These are phyloP conservation scores for Multifurca ochricompacta DNA, from an alignment of 768 basidiomycete genomes.

Conservation along the genomic window DNA sequence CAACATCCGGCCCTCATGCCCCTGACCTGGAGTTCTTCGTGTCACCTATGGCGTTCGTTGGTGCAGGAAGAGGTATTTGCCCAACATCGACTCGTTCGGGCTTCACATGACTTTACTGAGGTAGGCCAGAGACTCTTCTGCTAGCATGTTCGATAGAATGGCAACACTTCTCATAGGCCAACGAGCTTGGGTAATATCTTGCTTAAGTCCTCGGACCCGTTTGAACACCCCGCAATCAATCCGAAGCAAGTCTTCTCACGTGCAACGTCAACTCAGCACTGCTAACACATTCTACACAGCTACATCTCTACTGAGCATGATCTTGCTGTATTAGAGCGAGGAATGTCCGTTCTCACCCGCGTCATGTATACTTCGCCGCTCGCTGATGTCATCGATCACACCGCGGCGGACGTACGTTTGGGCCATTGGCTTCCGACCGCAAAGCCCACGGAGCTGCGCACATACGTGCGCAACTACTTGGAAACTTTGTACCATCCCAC, in stretches of 20 bases:
- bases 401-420: constrained; percentile 26
- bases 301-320: constrained; percentile 39
- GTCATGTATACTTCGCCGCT: constrained; percentile 35
- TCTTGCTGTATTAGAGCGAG: constrained; percentile 33
- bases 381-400: constrained; percentile 30
- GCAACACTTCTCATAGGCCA: constrained; percentile 28
- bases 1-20: constrained; percentile 28
- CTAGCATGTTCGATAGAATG: not conserved
- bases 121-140: constrained; percentile 19
- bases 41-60: constrained; percentile 24
- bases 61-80: constrained; percentile 17
- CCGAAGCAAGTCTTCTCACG: constrained; percentile 30
- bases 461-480: constrained; percentile 28
- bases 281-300: constrained; percentile 22
- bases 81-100: constrained; percentile 21
- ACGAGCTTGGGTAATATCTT: constrained; percentile 36
- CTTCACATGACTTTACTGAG: constrained; percentile 28
- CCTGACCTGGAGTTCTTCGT: constrained; percentile 32
- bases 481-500: constrained; percentile 40
- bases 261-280: constrained; percentile 5
- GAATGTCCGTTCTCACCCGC: constrained; percentile 32
- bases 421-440: constrained; percentile 33
- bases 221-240: constrained; percentile 37
- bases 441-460: constrained; percentile 31
- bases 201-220: constrained; percentile 35